phyloP scores from a whole-genome alignment of 1,284 basidiomycete genomes.

The Ustilago sp. region DNA sequence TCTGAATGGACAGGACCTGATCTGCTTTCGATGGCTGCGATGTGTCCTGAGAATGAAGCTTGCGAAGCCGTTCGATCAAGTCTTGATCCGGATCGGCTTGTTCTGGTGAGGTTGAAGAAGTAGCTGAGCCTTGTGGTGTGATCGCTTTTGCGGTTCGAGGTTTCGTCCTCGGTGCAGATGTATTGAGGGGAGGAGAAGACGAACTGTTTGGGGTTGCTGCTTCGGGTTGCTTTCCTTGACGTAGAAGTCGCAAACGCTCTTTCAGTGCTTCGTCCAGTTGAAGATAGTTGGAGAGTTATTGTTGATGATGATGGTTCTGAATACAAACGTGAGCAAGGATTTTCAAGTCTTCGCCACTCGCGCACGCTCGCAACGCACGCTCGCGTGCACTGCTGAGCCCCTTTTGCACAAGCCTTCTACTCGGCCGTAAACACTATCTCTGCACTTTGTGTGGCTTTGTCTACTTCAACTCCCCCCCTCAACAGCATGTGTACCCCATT shows the following conservation, averaged over 20 bases:
- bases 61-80: conserved; percentile 31
- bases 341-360: too few relatives aligned
- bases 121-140: not conserved
- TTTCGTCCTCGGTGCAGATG: not conserved
- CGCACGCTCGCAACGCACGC: too few relatives aligned
- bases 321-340: too few relatives aligned
- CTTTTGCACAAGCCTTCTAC: too few relatives aligned
- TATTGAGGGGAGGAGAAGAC: not conserved
- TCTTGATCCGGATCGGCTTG: conserved; percentile 17
- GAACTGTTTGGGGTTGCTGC: not conserved
- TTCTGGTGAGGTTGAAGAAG: not conserved
- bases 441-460: too few relatives aligned
- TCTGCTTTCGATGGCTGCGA: not conserved
- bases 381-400: too few relatives aligned
- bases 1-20: not conserved
- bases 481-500: too few relatives aligned
- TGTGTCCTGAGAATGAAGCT: conserved; percentile 11
- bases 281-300: too few relatives aligned
- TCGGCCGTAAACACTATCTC: too few relatives aligned
- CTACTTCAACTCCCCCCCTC: too few relatives aligned
- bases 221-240: conserved; percentile 26
- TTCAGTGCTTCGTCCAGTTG: conserved; percentile 41
- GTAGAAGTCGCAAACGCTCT: conserved; percentile 31
- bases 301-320: too few relatives aligned
- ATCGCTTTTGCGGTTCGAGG: not conserved